Evolutionary conservation across 2,329 filamentous ascomycete genomes (phyloP).

Genomic region (Trichoderma guizhouense): DNA sequence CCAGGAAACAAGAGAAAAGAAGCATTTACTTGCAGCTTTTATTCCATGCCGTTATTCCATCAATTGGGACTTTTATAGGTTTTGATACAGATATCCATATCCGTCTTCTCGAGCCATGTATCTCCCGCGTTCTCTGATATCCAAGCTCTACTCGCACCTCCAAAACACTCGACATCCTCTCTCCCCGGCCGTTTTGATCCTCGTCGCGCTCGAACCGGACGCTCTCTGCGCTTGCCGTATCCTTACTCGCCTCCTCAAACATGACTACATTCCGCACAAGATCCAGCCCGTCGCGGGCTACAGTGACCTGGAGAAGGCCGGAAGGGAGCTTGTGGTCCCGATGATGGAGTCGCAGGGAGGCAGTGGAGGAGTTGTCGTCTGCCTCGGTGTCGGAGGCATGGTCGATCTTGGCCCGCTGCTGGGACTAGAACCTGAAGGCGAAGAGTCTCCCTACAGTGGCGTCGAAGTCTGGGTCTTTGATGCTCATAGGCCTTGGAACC

Average conservation of each 20-base stretch:
- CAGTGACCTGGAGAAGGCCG: conserved; percentile 78
- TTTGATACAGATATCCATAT: conserved; percentile 30
- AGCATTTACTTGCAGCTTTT: background rate
- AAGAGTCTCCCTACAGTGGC: conserved; percentile 68
- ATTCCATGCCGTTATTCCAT: conserved; percentile 23
- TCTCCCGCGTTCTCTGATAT: conserved; percentile 84
- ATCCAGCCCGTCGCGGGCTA: conserved; percentile 94
- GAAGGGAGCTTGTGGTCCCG: conserved; percentile 73
- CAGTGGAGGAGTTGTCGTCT: conserved; percentile 83
- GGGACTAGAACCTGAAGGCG: conserved; percentile 63
- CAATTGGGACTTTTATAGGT: conserved; percentile 21
- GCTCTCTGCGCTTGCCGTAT: conserved; percentile 94
- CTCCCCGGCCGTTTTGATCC: conserved; percentile 83
- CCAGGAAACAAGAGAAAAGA: background rate
- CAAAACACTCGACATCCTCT: conserved; percentile 83
- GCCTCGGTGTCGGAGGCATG: conserved; percentile 87
- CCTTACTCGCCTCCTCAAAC: conserved; percentile 85
- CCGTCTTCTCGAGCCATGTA: conserved; percentile 63
- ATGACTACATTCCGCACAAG: conserved; percentile 97
- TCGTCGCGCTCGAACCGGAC: conserved; percentile 92
- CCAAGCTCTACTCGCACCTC: conserved; percentile 87
- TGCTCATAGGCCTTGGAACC: conserved; percentile 87
- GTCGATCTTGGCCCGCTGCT: conserved; percentile 81
- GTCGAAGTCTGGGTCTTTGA: conserved; percentile 96
- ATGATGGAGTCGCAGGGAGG: conserved; percentile 86